These are phyloP conservation scores for Jamesozyma jinghongensis DNA, from an alignment of 805 yeast genomes.

Conservation along the genomic window DNA sequence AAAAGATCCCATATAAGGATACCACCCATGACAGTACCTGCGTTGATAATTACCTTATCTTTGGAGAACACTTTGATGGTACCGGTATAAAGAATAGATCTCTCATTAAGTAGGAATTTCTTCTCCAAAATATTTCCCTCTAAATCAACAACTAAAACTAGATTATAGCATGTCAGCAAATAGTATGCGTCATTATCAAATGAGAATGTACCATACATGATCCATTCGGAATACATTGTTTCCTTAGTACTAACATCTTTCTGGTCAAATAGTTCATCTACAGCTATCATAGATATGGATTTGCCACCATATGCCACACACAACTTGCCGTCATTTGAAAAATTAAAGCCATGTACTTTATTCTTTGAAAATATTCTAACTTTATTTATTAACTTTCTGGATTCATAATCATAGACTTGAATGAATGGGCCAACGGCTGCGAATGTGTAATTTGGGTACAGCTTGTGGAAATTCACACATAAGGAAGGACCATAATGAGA, in stretches of 20 bases:
- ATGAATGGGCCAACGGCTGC: constrained; percentile 69
- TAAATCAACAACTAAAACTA: constrained; percentile 28
- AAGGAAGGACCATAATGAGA: constrained; percentile 60
- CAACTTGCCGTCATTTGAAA: constrained; percentile 28
- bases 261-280: constrained; percentile 24
- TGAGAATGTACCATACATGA: constrained; percentile 50
- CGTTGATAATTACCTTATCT: constrained; percentile 49
- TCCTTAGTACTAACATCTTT: constrained; percentile 30
- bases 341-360: constrained; percentile 71
- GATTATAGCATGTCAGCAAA: constrained; percentile 76
- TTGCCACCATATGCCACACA: constrained; percentile 59
- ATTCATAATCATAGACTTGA: constrained; percentile 41
- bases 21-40: constrained; percentile 93
- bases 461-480: constrained; percentile 38
- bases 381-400: constrained; percentile 31
- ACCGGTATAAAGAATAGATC: constrained; percentile 84
- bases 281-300: constrained; percentile 42
- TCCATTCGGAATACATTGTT: constrained; percentile 68
- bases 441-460: constrained; percentile 29
- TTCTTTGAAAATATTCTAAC: constrained; percentile 53
- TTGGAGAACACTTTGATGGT: constrained; percentile 42
- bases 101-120: constrained; percentile 47
- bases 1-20: constrained; percentile 66
- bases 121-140: constrained; percentile 18
- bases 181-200: constrained; percentile 32